Base-by-base conservation (phyloP, 1,284 basidiomycete genomes). In the Flammula alnicola region DNA sequence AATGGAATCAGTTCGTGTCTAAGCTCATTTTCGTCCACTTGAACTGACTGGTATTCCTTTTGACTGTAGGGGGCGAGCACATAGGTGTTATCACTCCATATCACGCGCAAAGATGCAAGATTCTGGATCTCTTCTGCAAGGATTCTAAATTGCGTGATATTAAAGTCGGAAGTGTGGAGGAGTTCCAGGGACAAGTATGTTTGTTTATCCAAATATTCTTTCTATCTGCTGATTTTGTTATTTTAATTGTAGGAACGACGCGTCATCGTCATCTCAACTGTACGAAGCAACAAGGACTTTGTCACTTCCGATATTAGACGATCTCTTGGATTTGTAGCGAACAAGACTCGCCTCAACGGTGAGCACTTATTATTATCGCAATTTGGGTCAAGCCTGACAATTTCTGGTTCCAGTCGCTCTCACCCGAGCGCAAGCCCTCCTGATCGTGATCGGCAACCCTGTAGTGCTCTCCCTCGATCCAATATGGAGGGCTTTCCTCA, bases 81-180 rank as follows among this genome's bases (percentile, higher is more conserved):
- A 83, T 84, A 55, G 83, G 83, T 8, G 63, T 85, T 23, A 84
- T 86, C 30, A 71, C 83, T 1, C 83, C 83, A 0, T 86, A 85
- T 56, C 76, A 81, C 60, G 79, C 80, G 1, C 83, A 86, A 57
- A 70, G 75, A 31, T 68, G 69, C 50, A 83, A 82, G 61, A 79
- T 84, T 35, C 54, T 65, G 31, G 58, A 68, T 37, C 55, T 61
- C 29, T 60, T 68, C 36, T 45, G 51, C 5, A 61, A 61, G n/a
- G 58, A 66, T 56, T 39, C 49, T 36, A 61, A 70, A 60, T 44
- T 69, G 47, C 52, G 59, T 23, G 73, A 67, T 4, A 71, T 83
- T 52, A 84, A 80, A 48, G 79, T 84, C 14, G 83, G 81, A n/a
- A 81, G 76, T 46, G 81, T 84, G 1, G 83, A 86, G 62, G 79